Percentiles rank a stretch among this genome's conserved stretches.
phyloP scores from a whole-genome alignment of 768 basidiomycete species.

The Sporobolomyces roseus region DNA sequence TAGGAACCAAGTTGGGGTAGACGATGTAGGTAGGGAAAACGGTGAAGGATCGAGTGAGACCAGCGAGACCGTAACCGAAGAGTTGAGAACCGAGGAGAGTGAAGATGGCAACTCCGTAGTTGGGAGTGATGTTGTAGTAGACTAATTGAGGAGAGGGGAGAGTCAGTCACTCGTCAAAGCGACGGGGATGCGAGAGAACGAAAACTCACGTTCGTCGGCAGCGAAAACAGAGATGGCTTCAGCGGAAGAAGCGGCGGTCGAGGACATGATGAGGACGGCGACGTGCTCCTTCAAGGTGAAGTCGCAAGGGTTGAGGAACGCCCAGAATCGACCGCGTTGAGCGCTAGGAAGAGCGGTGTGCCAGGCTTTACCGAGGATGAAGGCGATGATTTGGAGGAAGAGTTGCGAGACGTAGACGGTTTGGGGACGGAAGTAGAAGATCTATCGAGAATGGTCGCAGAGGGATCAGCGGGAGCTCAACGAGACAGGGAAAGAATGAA shows the following conservation, averaged over 20 bases:
- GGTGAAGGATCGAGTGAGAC: slow-evolving; percentile 41
- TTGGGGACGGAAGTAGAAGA: slow-evolving; percentile 53
- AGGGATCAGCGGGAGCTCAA: no score
- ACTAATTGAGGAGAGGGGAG: background rate
- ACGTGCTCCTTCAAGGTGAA: slow-evolving; percentile 49
- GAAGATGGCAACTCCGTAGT: slow-evolving; percentile 46
- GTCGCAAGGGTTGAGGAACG: slow-evolving; percentile 47
- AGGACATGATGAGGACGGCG: slow-evolving; percentile 29
- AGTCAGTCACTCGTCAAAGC: background rate
- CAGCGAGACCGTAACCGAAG: slow-evolving; percentile 44
- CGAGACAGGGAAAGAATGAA: no score
- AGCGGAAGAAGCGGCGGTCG: slow-evolving; percentile 33
- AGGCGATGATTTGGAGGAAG: slow-evolving; percentile 48
- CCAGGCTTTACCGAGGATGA: slow-evolving; percentile 45
- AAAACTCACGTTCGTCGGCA: slow-evolving; percentile 26
- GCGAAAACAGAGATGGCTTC: slow-evolving; percentile 40
- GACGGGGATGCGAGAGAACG: no score
- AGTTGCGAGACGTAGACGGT: slow-evolving; percentile 45
- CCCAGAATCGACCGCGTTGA: slow-evolving; percentile 42
- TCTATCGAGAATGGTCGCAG: slow-evolving; percentile 43
- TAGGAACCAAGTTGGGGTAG: slow-evolving; percentile 17
- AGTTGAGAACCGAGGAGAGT: slow-evolving; percentile 46
- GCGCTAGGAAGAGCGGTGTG: slow-evolving; percentile 34
- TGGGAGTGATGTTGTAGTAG: slow-evolving; percentile 45
- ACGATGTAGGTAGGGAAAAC: slow-evolving; percentile 43